Evolutionary conservation across 169 alveolate species (phyloP).

Genomic region (Cystoisospora suis): DNA sequence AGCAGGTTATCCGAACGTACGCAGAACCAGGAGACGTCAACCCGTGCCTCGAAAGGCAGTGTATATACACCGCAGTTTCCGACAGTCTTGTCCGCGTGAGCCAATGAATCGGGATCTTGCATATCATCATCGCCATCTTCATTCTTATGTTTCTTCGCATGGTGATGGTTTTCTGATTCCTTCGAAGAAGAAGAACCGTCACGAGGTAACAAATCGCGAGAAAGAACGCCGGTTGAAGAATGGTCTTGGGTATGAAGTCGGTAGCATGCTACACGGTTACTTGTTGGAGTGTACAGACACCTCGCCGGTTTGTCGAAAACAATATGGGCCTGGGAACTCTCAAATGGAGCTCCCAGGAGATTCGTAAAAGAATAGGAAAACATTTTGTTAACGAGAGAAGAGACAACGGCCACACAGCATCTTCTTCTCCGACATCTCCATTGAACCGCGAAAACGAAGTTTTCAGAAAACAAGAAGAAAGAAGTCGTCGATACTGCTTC

Average conservation of each 20-base stretch:
- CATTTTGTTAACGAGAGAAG: neutral
- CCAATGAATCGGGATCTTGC: neutral
- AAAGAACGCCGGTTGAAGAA: neutral
- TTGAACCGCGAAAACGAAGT: too few relatives aligned
- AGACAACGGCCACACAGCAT: neutral
- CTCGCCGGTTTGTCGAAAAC: constrained; percentile 39
- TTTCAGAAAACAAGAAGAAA: too few relatives aligned
- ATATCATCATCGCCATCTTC: too few relatives aligned
- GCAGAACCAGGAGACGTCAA: constrained; percentile 26
- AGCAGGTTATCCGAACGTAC: constrained; percentile 45
- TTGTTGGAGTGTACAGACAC: constrained; percentile 50
- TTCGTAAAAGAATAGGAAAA: constrained; percentile 69
- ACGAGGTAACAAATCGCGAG: neutral
- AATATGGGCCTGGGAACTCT: constrained; percentile 61
- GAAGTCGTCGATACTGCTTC: too few relatives aligned
- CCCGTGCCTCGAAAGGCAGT: constrained; percentile 40
- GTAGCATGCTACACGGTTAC: constrained; percentile 57
- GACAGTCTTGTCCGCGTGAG: constrained; percentile 6
- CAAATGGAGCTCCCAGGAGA: constrained; percentile 65
- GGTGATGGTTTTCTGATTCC: neutral
- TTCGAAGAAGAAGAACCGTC: neutral
- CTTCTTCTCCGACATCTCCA: too few relatives aligned
- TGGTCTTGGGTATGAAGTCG: constrained; percentile 40
- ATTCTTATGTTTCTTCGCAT: neutral
- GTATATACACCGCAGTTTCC: constrained; percentile 47